Base-by-base conservation (phyloP, 2,329 filamentous ascomycete species). In the Sclerotiophoma versabilis region DNA sequence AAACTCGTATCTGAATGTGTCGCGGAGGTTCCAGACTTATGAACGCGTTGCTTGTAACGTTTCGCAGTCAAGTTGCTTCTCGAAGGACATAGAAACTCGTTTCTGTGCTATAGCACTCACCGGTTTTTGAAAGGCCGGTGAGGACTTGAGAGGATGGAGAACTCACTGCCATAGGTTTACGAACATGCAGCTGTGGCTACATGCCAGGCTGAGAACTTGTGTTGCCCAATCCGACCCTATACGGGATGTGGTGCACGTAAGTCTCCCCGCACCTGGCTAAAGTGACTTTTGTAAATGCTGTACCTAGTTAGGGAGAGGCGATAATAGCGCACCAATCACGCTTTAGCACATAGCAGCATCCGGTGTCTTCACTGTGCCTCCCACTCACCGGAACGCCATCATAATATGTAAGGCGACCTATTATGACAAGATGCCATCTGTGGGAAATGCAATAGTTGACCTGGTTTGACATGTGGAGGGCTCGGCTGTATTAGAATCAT, bases 321-420 rank as follows among this genome's bases (percentile, higher is more conserved):
- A 20, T 19, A 32, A 32, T 19, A 12, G 32, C 41, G n/a, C n/a
- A 44, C 41, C 41, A 44, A 44, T 32, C 41, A 44, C 26, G 41
- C 5, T 19, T 44, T 32, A n/a, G n/a, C n/a, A n/a, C n/a, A n/a
- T n/a, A n/a, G n/a, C n/a, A 32, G 41, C 20, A n/a, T 44, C 17
- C 41, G 41, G 26, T 44, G 26, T 19, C 41, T 44, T 44, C n/a
- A 20, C 41, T 30, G 41, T 44, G 26, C 41, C 41, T 44, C 41
- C 26, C 41, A 20, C 41, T 44, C 41, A 44, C 41, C 41, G 26
- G 25, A 44, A 30, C 26, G 10, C n/a, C 26, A 44, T 32, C 12
- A 23, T 30, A 5, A 30, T 32, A 32, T 44, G 25, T 32, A 32
- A n/a, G 29, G 29, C 29, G 29, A n/a, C 29, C 29, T 8, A n/a